Evolutionary conservation across 2,329 filamentous ascomycete genomes (phyloP).

Genomic region (Nakataea oryzae): DNA sequence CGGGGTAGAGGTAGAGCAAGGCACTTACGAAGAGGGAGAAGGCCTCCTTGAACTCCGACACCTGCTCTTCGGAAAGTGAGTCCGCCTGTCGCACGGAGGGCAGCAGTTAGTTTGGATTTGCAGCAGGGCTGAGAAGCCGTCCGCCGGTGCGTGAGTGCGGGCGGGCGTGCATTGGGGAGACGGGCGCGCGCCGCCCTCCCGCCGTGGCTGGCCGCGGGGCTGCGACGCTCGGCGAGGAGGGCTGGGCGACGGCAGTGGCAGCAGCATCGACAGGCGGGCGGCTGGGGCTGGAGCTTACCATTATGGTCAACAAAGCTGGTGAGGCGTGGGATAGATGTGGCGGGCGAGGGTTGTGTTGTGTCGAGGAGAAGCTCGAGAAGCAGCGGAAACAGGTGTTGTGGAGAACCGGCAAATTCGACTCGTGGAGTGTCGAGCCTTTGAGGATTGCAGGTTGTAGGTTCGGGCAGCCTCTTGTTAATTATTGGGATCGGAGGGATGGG

Average conservation of each 20-base stretch:
- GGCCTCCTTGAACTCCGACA: conserved; percentile 99
- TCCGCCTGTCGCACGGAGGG: conserved; percentile 57
- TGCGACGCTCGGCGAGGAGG: not conserved
- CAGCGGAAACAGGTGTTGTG: not conserved
- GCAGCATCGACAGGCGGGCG: not conserved
- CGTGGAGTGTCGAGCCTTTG: not conserved
- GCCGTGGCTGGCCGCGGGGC: not conserved
- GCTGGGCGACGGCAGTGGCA: conserved; percentile 1
- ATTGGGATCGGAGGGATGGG: not conserved
- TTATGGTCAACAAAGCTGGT: not conserved
- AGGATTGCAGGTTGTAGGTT: not conserved
- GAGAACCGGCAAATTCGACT: not conserved
- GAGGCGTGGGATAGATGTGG: not conserved
- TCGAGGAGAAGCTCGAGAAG: not conserved
- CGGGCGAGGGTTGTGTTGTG: not conserved
- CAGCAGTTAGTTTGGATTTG: not conserved
- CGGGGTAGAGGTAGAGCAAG: conserved; percentile 8
- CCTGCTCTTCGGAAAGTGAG: conserved; percentile 98
- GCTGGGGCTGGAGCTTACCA: not conserved
- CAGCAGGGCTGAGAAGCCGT: not conserved
- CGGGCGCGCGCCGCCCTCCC: conserved; percentile 1
- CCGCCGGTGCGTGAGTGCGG: conserved; percentile 9
- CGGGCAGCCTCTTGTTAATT: not conserved
- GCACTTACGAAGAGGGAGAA: conserved; percentile 96
- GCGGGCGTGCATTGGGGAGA: not conserved